phyloP scores from a whole-genome alignment of 2,329 filamentous ascomycete genomes.

The Penicillium hesseltinei region DNA sequence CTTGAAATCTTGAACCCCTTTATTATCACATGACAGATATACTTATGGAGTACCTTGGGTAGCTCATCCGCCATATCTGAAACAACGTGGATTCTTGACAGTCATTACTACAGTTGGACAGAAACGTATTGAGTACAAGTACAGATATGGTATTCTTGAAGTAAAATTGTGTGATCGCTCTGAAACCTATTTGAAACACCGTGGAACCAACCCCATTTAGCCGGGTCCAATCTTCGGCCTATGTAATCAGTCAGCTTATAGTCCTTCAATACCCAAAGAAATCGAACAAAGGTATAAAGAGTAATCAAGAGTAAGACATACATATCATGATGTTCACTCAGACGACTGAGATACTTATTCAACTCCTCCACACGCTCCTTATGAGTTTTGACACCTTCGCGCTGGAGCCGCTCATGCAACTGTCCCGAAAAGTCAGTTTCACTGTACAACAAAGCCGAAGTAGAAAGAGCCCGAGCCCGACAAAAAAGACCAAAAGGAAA shows the following conservation, averaged over 20 bases:
- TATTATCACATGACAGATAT: background rate
- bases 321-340: constrained; percentile 99
- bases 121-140: background rate
- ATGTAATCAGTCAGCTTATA: constrained; percentile 15
- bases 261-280: background rate
- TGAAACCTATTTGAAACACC: background rate
- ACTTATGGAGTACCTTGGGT: background rate
- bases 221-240: constrained; percentile 45
- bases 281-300: background rate
- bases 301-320: constrained; percentile 33
- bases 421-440: constrained; percentile 36
- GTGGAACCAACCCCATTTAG: constrained; percentile 21
- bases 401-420: constrained; percentile 77
- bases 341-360: constrained; percentile 84
- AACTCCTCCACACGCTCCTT: constrained; percentile 95
- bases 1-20: background rate
- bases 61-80: too few relatives aligned
- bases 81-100: background rate
- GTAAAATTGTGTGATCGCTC: background rate
- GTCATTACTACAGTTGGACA: background rate
- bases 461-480: background rate
- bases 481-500: background rate
- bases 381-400: constrained; percentile 90
- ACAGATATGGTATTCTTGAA: background rate
- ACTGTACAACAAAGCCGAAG: constrained; percentile 4